Conservation (phyloP, 2,329 filamentous ascomycete species). For the Zalaria sp. region DNA sequence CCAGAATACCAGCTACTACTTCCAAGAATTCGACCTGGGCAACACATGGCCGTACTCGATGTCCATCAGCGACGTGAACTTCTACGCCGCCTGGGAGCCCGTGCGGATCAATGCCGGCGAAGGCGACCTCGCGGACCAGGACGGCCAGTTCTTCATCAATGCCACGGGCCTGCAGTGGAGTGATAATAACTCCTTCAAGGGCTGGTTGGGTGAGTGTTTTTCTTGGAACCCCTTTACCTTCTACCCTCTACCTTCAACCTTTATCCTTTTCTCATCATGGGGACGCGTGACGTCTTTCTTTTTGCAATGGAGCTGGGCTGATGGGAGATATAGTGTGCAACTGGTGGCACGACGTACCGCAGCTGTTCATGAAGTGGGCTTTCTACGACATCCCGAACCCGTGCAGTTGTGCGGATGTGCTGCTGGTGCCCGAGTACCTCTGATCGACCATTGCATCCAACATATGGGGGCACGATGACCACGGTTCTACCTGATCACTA, state of each 20-base stretch:
- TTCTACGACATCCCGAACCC: slow-evolving; percentile 12
- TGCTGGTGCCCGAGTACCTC: slow-evolving; percentile 14
- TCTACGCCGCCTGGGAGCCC: slow-evolving; percentile 18
- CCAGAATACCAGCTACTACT: slow-evolving; percentile 4
- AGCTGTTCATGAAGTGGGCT: slow-evolving; percentile 16
- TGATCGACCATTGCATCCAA: slow-evolving; percentile 1
- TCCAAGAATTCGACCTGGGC: slow-evolving; percentile 18
- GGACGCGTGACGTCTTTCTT: too few relatives aligned
- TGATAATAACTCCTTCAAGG: slow-evolving; percentile 11
- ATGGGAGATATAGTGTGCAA: slow-evolving; percentile 11
- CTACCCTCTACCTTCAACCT: too few relatives aligned
- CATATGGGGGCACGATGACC: too few relatives aligned
- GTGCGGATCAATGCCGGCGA: slow-evolving; percentile 23
- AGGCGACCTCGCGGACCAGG: slow-evolving; percentile 88
- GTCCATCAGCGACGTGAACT: slow-evolving; percentile 9
- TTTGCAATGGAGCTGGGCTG: background rate
- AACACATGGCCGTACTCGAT: slow-evolving; percentile 12
- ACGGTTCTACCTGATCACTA: too few relatives aligned
- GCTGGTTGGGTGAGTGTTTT: slow-evolving; percentile 12
- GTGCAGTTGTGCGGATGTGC: slow-evolving; percentile 16
- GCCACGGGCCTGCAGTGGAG: slow-evolving; percentile 18
- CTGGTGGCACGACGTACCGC: slow-evolving; percentile 19
- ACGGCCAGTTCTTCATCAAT: slow-evolving; percentile 66
- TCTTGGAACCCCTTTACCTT: too few relatives aligned
- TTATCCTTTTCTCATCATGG: background rate